These are phyloP conservation scores for Citropsis articulata DNA, from an alignment of 345 rosid genomes.

Conservation along the genomic window DNA sequence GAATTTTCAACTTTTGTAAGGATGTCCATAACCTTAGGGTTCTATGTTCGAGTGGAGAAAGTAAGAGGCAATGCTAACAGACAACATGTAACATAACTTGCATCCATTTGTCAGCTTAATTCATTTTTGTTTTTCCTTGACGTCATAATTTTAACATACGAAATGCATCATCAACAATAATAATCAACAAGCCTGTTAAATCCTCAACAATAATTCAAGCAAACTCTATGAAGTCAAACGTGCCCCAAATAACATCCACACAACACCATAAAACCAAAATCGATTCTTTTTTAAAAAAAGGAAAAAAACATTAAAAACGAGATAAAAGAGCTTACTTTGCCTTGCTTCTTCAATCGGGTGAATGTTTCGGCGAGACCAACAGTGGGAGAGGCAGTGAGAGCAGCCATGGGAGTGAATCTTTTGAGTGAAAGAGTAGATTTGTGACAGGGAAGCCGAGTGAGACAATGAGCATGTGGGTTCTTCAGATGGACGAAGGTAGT, in stretches of 20 bases:
- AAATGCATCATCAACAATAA: background rate
- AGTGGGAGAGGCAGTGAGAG: conserved; percentile 35
- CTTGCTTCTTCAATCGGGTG: conserved; percentile 52
- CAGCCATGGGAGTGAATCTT: conserved; percentile 53
- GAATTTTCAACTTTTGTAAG: too few species aligned
- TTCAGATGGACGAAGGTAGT: conserved; percentile 22
- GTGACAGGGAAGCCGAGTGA: conserved; percentile 12
- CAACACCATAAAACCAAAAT: background rate
- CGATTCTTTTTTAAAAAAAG: background rate
- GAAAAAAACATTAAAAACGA: background rate
- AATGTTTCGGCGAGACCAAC: conserved; percentile 62
- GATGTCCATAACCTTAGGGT: background rate
- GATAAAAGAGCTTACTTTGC: conserved; percentile 47
- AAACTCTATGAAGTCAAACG: background rate
- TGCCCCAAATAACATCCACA: background rate
- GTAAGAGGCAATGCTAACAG: background rate
- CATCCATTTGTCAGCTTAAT: background rate
- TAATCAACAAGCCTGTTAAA: background rate
- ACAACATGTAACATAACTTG: background rate
- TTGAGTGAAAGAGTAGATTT: conserved; percentile 29
- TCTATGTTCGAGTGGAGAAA: background rate
- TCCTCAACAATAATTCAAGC: background rate
- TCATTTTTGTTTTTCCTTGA: background rate
- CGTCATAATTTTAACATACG: background rate
- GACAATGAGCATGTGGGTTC: conserved; percentile 31